A percentile compares a stretch with the other conserved stretches of the same genome.
These are phyloP conservation scores for Monosporozyma aquatica DNA, from an alignment of 805 yeast genomes.

Conservation along the genomic window DNA sequence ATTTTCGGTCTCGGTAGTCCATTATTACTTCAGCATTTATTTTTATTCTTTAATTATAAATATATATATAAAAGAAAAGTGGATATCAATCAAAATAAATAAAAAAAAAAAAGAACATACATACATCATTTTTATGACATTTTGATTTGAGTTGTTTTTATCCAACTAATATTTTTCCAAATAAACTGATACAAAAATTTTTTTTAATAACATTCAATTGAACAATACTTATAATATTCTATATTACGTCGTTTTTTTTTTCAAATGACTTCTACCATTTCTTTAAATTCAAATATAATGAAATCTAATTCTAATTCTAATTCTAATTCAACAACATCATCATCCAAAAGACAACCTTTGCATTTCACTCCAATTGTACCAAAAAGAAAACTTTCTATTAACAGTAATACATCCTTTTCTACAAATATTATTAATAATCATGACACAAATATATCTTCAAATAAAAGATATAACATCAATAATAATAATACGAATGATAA, in stretches of 20 bases:
- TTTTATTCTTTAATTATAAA: too few species aligned
- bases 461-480: background rate
- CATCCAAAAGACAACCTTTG: background rate
- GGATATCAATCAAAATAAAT: too few species aligned
- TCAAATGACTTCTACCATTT: background rate
- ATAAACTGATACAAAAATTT: too few species aligned
- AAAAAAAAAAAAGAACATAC: too few species aligned
- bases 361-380: conserved; percentile 11
- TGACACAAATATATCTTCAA: background rate
- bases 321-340: background rate
- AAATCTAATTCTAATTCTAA: background rate
- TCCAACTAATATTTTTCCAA: background rate
- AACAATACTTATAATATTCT: too few species aligned
- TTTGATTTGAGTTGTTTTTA: too few species aligned
- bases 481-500: background rate
- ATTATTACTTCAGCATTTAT: too few species aligned
- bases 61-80: too few species aligned
- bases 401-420: background rate
- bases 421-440: background rate
- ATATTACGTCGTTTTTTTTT: background rate
- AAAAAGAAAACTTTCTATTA: conserved; percentile 3
- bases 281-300: background rate
- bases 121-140: too few species aligned
- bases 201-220: background rate
- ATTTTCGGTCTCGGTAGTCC: too few species aligned